A percentile compares a stretch with the other conserved stretches of the same genome.
phyloP scores from a whole-genome alignment of 2,329 filamentous ascomycete species.

The Penicillium sp. region DNA sequence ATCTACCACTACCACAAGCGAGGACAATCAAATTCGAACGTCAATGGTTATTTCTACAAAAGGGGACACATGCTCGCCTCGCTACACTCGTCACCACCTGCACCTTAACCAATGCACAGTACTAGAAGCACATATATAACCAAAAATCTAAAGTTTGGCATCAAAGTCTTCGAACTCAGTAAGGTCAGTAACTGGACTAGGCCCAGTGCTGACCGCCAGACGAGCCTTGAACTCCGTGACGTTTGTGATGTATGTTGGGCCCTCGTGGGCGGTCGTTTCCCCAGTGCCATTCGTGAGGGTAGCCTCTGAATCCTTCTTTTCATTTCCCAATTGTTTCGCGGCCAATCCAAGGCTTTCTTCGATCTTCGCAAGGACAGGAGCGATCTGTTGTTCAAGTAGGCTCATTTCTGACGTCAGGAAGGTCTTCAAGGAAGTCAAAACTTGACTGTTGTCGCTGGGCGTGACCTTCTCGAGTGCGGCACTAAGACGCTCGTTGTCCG shows the following conservation, averaged over 20 bases:
- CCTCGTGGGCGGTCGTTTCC: slow-evolving; percentile 38
- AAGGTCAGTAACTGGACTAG: slow-evolving; percentile 74
- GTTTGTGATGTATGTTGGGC: slow-evolving; percentile 71
- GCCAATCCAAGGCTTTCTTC: slow-evolving; percentile 54
- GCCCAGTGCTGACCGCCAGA: slow-evolving; percentile 73
- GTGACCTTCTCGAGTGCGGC: slow-evolving; percentile 51
- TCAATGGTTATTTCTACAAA: slow-evolving; percentile 14
- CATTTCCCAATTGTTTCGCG: slow-evolving; percentile 51
- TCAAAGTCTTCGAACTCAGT: slow-evolving; percentile 85
- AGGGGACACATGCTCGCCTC: background rate
- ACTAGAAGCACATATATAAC: slow-evolving; percentile 3
- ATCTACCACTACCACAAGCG: background rate
- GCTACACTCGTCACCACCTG: background rate
- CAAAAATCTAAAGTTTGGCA: slow-evolving; percentile 68
- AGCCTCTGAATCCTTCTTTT: slow-evolving; percentile 43
- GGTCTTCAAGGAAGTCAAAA: slow-evolving; percentile 56
- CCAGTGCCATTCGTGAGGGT: slow-evolving; percentile 27
- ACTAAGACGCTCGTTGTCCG: slow-evolving; percentile 49
- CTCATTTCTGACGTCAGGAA: slow-evolving; percentile 57
- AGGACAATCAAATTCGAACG: background rate
- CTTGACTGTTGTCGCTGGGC: slow-evolving; percentile 53
- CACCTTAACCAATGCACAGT: slow-evolving; percentile 11
- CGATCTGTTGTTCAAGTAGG: slow-evolving; percentile 55
- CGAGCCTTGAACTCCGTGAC: slow-evolving; percentile 80
- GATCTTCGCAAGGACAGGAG: slow-evolving; percentile 55